These are phyloP conservation scores for Malus hybrid DNA, from an alignment of 331 rosid genomes.

Conservation along the genomic window DNA sequence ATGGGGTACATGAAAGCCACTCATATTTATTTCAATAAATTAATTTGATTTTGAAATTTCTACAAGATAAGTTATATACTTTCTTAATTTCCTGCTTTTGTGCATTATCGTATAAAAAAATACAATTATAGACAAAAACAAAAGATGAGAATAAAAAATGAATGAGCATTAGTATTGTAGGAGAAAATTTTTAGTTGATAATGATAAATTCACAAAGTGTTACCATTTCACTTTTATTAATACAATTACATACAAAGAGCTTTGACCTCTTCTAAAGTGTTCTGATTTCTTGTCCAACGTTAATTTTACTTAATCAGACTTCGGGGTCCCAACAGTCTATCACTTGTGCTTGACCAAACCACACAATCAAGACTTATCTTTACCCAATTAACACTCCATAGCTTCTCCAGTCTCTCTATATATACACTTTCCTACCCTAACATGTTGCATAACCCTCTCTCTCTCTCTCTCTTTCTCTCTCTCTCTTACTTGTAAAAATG, in stretches of 20 bases:
- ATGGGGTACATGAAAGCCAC: too few relatives aligned
- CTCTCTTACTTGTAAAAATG: constrained; percentile 3
- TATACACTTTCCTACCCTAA: neutral
- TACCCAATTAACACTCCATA: neutral
- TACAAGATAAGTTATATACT: too few relatives aligned
- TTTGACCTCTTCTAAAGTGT: neutral
- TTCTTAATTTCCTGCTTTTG: too few relatives aligned
- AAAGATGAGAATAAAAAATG: too few relatives aligned
- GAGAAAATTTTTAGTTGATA: too few relatives aligned
- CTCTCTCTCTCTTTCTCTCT: neutral
- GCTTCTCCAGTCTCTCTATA: neutral
- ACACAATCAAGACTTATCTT: too few relatives aligned
- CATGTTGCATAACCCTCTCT: neutral
- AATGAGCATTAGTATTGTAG: too few relatives aligned
- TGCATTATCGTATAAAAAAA: too few relatives aligned
- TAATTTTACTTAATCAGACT: neutral
- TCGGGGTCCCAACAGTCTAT: neutral
- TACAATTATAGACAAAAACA: too few relatives aligned
- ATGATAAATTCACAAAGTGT: neutral
- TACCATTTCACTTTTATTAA: neutral
- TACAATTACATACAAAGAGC: neutral
- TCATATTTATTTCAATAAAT: too few relatives aligned
- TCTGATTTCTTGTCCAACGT: neutral
- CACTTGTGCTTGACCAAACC: neutral
- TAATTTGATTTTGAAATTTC: too few relatives aligned